Base-by-base conservation (phyloP, 2,329 filamentous ascomycete genomes). In the Ophidiomyces ophidiicola region DNA sequence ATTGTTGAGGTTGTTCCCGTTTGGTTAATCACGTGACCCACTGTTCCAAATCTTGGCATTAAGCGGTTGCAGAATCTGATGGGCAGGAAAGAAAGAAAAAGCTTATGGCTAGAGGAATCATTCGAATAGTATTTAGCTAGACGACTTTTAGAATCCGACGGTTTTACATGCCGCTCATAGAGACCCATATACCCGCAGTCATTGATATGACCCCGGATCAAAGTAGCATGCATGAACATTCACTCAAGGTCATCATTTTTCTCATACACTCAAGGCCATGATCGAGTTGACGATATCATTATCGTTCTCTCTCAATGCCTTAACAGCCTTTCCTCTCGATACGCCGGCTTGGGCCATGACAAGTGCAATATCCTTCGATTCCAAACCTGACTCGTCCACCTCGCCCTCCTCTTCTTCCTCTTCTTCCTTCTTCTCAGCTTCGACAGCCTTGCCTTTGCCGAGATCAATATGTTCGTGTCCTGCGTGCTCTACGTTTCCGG, bases 221-320 rank as follows among this genome's bases (percentile, higher is more conserved):
- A 24, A 17, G 24, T 25, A 29, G 31, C 23, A 35, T 15, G 31
- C 35, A 29, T 19, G 17, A 21, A 34, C 18, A 35, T n/a, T n/a
- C 17, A 25, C 28, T 32, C 26, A 18, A 24, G 6, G 18, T 7
- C n/a, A 21, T 18, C 6, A 17, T 20, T 21, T 17, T 28, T 26
- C 41, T 62, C 51, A 87, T 73, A 85, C 79, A 72, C 82, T 86
- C 64, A 98, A 71, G 53, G 88, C 87, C 90, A 98, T 98, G 71
- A 98, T 98, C 56, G 90, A 94, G 76, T 98, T 98, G 73, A 98
- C 90, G 70, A 98, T 98, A 63, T 98, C 90, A 60, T 96, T 94
- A 70, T 96, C 88, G 63, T 98, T 98, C 73, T 96, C 90, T 73
- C 65, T 65, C 33, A 98, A 75, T 42, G 92, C 90, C 72, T 96